Conservation (phyloP, 495 filamentous ascomycete genomes). For the Tetracladium setigerum region DNA sequence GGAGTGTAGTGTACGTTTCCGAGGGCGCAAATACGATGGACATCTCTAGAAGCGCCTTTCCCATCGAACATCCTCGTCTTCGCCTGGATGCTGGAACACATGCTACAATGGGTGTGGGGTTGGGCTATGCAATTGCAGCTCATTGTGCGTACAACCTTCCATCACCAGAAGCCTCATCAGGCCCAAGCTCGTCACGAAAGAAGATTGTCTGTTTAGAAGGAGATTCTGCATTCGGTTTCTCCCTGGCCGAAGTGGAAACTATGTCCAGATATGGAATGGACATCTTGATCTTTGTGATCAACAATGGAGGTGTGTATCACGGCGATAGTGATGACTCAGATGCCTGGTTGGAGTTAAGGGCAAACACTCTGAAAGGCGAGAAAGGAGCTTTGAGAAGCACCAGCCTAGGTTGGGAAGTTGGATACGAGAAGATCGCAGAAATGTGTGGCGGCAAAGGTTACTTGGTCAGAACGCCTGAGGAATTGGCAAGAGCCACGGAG, state of each 20-base stretch:
- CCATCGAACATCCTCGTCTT: constrained; percentile 48
- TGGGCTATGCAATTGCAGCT: constrained; percentile 58
- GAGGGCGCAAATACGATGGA: constrained; percentile 67
- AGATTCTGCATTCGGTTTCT: constrained; percentile 57
- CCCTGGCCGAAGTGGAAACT: constrained; percentile 56
- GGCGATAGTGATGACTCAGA: constrained; percentile 36
- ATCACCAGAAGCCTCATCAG: constrained; percentile 20
- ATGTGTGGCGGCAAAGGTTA: constrained; percentile 49
- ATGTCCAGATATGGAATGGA: constrained; percentile 57
- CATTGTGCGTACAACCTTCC: constrained; percentile 50
- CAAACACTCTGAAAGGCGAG: constrained; percentile 24
- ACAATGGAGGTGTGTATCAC: constrained; percentile 59
- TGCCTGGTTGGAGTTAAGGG: constrained; percentile 26
- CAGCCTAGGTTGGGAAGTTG: constrained; percentile 49
- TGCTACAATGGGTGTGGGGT: constrained; percentile 62
- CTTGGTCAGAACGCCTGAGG: constrained; percentile 44
- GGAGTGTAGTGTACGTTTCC: constrained; percentile 52
- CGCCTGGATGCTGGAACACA: constrained; percentile 58
- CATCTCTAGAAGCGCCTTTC: constrained; percentile 54
- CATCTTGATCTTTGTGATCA: constrained; percentile 54
- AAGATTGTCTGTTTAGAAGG: constrained; percentile 57
- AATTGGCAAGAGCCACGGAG: constrained; percentile 42
- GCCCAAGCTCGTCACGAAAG: constrained; percentile 36
- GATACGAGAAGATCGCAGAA: constrained; percentile 52
- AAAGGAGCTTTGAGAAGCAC: constrained; percentile 39